Conservation (phyloP, 495 filamentous ascomycete genomes). For the Penicillium bovifimosum region DNA sequence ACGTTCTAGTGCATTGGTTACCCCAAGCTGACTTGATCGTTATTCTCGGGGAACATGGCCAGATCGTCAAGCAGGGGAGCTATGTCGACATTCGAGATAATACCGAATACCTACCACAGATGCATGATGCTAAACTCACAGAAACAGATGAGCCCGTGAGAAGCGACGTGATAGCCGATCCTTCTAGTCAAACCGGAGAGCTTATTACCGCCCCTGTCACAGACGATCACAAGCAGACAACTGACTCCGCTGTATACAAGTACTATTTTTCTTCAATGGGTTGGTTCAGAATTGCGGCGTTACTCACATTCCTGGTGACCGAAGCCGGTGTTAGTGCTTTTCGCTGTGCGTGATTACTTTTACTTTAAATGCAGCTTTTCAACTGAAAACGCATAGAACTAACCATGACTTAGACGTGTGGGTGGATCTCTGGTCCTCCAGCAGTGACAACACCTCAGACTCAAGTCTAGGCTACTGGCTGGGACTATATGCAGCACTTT, state of each 20-base stretch:
- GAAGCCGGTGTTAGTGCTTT: slow-evolving; percentile 8
- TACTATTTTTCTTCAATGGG: slow-evolving; percentile 18
- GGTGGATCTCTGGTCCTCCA: slow-evolving; percentile 19
- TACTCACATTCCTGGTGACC: slow-evolving; percentile 4
- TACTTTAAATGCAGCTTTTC: too few relatives aligned
- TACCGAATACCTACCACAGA: background rate
- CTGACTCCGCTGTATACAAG: slow-evolving; percentile 15
- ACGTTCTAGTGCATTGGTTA: background rate
- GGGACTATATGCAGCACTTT: slow-evolving; percentile 19
- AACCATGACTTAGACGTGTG: slow-evolving; percentile 14
- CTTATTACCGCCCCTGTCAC: too few relatives aligned
- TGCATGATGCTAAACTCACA: background rate
- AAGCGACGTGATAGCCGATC: too few relatives aligned
- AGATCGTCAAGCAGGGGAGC: slow-evolving; percentile 11
- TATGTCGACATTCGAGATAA: slow-evolving; percentile 6
- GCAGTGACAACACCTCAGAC: slow-evolving; percentile 2
- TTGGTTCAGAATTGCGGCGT: slow-evolving; percentile 4
- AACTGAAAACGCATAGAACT: background rate
- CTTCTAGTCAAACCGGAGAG: too few relatives aligned
- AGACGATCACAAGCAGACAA: background rate
- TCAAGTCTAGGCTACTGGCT: slow-evolving; percentile 20
- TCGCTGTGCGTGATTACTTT: slow-evolving; percentile 4
- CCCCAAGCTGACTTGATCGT: slow-evolving; percentile 13
- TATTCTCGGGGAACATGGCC: slow-evolving; percentile 9
- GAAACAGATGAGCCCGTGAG: too few relatives aligned